phyloP scores from a whole-genome alignment of 208 protist genomes.

The Crithidia mellificae region DNA sequence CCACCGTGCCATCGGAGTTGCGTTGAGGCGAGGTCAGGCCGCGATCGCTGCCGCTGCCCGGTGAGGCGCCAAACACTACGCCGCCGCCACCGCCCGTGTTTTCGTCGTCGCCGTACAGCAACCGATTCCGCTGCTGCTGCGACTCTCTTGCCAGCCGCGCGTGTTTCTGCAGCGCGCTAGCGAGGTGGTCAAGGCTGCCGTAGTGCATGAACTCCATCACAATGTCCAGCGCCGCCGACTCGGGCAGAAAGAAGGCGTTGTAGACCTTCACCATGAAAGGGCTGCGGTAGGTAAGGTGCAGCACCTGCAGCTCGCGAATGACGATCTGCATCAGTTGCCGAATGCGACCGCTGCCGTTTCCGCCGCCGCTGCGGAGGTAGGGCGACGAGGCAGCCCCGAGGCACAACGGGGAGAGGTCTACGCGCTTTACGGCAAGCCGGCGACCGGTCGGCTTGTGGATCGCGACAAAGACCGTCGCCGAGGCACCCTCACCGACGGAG shows the following conservation, averaged over 20 bases:
- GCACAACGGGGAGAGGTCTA: slow-evolving; percentile 73
- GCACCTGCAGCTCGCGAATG: slow-evolving; percentile 80
- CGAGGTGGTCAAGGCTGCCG: slow-evolving; percentile 71
- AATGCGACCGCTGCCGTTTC: slow-evolving; percentile 32
- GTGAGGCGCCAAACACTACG: not conserved
- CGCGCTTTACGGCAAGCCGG: slow-evolving; percentile 76
- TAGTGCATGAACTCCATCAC: slow-evolving; percentile 93
- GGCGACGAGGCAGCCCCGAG: slow-evolving; percentile 24
- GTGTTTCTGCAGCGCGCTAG: slow-evolving; percentile 41
- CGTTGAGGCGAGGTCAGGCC: not conserved
- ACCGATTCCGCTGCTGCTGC: slow-evolving; percentile 33
- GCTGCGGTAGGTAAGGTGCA: slow-evolving; percentile 85
- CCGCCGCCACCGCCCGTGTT: too few species aligned
- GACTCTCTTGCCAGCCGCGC: slow-evolving; percentile 29
- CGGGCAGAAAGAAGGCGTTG: slow-evolving; percentile 77
- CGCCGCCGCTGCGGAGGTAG: slow-evolving; percentile 21
- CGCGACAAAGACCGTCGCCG: slow-evolving; percentile 71
- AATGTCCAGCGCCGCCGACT: slow-evolving; percentile 72
- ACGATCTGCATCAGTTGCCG: slow-evolving; percentile 74
- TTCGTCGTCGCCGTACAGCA: slow-evolving; percentile 18
- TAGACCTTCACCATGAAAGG: slow-evolving; percentile 92
- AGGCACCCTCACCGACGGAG: slow-evolving; percentile 67
- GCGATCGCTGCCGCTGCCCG: slow-evolving; percentile 12
- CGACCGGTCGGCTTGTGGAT: slow-evolving; percentile 68
- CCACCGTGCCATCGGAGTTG: not conserved